phyloP scores from a whole-genome alignment of 202 grass and related monocot species.

The Eragrostis tef region DNA sequence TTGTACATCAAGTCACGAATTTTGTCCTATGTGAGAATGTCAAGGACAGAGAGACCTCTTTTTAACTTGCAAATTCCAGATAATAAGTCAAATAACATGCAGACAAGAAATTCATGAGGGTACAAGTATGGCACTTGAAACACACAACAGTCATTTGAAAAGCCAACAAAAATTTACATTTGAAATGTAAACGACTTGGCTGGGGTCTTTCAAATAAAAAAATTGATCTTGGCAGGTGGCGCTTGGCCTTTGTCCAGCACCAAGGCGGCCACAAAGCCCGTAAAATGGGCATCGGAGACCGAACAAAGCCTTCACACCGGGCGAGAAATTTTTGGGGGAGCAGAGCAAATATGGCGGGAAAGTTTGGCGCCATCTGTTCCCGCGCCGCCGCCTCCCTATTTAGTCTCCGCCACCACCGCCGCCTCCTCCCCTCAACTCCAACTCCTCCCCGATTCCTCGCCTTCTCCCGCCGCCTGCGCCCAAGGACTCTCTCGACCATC shows the following conservation, averaged over 20 bases:
- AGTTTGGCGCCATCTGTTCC: slow-evolving; percentile 51
- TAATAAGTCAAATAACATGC: not conserved
- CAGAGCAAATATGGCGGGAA: slow-evolving; percentile 63
- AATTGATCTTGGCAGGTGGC: not conserved
- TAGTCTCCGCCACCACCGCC: not conserved
- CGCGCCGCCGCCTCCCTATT: slow-evolving; percentile 44
- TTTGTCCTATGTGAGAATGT: too few relatives aligned
- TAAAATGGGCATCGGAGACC: slow-evolving; percentile 8
- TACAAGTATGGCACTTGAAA: not conserved
- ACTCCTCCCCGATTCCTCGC: not conserved
- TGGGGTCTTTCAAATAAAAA: not conserved
- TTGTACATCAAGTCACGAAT: not conserved
- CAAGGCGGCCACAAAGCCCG: not conserved
- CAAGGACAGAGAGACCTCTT: not conserved
- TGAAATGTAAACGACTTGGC: not conserved
- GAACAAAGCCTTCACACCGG: not conserved
- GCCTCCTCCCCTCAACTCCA: not conserved
- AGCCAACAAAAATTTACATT: not conserved
- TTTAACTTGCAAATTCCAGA: not conserved
- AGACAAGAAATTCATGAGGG: not conserved
- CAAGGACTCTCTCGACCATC: not conserved
- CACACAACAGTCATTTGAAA: not conserved
- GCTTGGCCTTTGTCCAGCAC: not conserved
- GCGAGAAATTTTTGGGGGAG: slow-evolving; percentile 6
- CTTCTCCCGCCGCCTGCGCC: not conserved